Evolutionary conservation across 2,329 filamentous ascomycete genomes (phyloP), one percentile per base, ranked within the genome.

Genomic region (Aspergillus japonicus): DNA sequence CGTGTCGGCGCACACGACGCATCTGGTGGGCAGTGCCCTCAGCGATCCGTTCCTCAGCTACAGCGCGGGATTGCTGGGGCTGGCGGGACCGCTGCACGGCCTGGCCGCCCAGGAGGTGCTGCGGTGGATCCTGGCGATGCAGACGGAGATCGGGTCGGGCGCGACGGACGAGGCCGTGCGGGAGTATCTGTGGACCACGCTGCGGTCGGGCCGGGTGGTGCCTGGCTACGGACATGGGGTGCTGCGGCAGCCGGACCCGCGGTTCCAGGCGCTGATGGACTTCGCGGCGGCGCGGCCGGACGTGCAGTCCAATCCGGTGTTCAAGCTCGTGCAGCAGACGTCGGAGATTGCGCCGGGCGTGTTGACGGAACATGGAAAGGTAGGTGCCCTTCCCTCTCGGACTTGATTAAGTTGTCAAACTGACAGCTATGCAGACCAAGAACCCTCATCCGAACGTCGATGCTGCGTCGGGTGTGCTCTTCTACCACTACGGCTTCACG

Each of bases 401-500:
- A 23, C 23, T 23, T 23, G 23, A 23, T 2, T 23, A 23, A 23
- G 71, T 7, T 33, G 31, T 33, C 10, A 16, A 31, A 42, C 49
- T 52, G 62, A 57, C 58, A 47, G 60, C 58, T 31, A 39, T 51
- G 21, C 56, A 84, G 88, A 96, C 92, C 67, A 96, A 96, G 85
- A 96, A 96, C 81, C 92, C 95, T 2, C 96, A 94, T 80, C 95
- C 95, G 65, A 99, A 99, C 75, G 95, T 99, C 63, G 95, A 99
- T 78, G 92, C 90, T 51, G 89, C 87, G 64, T 96, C 92, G 0
- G 95, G 95, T 65, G 93, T 98, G 5, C 84, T 99, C 52, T 98
- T 99, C 87, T 89, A 98, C 79, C 92, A 98, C 82, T 99, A 96
- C 75, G 95, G 94, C 60, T 96, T 99, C 87, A 89, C 91, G 76